Percentiles rank a stretch among this genome's conserved stretches.
Conservation (phyloP, 805 yeast genomes). For the Jamesozyma gamospora region DNA sequence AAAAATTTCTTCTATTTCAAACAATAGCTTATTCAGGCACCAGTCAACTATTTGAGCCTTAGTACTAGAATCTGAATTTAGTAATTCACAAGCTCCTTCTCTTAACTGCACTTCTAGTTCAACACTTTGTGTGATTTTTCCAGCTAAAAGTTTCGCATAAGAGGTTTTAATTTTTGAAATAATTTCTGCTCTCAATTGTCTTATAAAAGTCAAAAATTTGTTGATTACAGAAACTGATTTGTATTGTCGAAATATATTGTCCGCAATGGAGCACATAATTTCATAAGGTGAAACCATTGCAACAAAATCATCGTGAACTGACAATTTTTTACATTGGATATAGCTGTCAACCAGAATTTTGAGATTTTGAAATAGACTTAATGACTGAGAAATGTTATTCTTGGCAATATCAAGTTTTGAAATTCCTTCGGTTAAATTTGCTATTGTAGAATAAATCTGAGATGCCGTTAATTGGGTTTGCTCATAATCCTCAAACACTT, state of each 20-base stretch:
- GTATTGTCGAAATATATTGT: constrained; percentile 44
- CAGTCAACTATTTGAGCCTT: constrained; percentile 55
- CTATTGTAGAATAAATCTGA: constrained; percentile 53
- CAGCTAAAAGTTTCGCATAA: constrained; percentile 6
- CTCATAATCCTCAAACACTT: constrained; percentile 40
- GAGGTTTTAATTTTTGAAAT: constrained; percentile 14
- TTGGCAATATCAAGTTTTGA: constrained; percentile 73
- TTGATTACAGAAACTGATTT: constrained; percentile 64
- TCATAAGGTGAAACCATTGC: constrained; percentile 24
- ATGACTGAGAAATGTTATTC: constrained; percentile 69
- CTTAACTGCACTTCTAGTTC: constrained; percentile 28
- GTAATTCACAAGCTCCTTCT: constrained; percentile 57
- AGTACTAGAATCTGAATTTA: constrained; percentile 49
- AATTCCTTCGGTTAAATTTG: constrained; percentile 65
- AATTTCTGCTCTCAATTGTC: constrained; percentile 19
- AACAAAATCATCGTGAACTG: constrained; percentile 11
- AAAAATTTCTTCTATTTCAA: constrained; percentile 70
- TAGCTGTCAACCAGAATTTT: constrained; percentile 63
- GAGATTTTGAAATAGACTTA: constrained; percentile 77
- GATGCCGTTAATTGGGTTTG: constrained; percentile 75
- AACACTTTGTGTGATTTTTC: constrained; percentile 1
- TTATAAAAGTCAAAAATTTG: constrained; percentile 21
- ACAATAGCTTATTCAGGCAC: constrained; percentile 59
- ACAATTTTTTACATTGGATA: constrained; percentile 12
- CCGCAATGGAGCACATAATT: constrained; percentile 26